Evolutionary conservation across 2,329 filamentous ascomycete genomes (phyloP).

Genomic region (Penicillium paneum): DNA sequence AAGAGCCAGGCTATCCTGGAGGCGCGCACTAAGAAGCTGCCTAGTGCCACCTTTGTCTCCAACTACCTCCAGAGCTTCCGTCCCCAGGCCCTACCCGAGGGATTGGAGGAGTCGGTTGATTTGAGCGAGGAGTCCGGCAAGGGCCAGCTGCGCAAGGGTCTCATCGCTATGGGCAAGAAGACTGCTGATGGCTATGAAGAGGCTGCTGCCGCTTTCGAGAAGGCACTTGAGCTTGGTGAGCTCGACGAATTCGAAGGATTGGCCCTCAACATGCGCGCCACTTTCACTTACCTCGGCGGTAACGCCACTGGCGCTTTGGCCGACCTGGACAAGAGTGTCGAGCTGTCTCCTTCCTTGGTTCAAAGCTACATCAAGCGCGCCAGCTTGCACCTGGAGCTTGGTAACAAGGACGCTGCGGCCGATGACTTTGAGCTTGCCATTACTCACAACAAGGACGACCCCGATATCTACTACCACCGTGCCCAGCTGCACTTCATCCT

Average conservation of each 20-base stretch:
- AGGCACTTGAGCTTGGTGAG: constrained; percentile 76
- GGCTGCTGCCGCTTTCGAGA: constrained; percentile 79
- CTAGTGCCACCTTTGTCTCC: constrained; percentile 92
- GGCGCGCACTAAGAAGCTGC: constrained; percentile 77
- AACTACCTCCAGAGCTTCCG: constrained; percentile 99
- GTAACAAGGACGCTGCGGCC: constrained; percentile 81
- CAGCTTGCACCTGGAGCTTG: constrained; percentile 94
- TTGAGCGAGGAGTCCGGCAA: constrained; percentile 74
- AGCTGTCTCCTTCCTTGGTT: constrained; percentile 80
- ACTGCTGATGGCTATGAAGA: constrained; percentile 90
- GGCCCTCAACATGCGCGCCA: constrained; percentile 94
- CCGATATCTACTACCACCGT: constrained; percentile 98
- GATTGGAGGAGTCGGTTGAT: constrained; percentile 78
- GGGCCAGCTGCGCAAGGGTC: constrained; percentile 79
- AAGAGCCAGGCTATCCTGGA: constrained; percentile 88
- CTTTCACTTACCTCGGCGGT: constrained; percentile 88
- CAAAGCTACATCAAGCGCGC: constrained; percentile 99
- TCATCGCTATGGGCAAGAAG: constrained; percentile 77
- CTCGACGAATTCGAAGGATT: constrained; percentile 81
- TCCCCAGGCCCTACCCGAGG: constrained; percentile 70
- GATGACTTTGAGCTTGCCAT: constrained; percentile 84
- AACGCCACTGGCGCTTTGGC: constrained; percentile 77
- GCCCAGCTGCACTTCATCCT: constrained; percentile 98
- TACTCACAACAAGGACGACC: constrained; percentile 79
- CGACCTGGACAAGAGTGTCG: constrained; percentile 89